Base-by-base conservation (phyloP, 2,329 filamentous ascomycete species). In the Ophiostoma quercus region DNA sequence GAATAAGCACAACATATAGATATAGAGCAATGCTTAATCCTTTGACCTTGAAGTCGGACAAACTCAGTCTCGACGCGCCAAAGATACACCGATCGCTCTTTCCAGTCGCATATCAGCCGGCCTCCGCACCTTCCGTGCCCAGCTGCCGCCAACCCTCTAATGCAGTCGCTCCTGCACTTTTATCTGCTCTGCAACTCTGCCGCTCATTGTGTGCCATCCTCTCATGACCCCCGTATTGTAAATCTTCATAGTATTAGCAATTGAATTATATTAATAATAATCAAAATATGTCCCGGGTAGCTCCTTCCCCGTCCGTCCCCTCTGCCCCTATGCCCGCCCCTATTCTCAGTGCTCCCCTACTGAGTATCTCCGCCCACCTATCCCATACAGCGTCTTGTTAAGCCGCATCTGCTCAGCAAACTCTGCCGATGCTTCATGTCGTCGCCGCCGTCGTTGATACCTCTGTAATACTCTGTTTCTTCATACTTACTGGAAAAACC, bases 61-160 rank as follows among this genome's bases (percentile, higher is more conserved):
- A 41, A 41, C 39, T 14, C 11, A 41, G 39, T 41, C 11, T 41
- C 11, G 11, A 41, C 43, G 14, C n/a, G 43, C 4, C 43, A 51
- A n/a, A 5, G 7, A 22, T 16, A 25, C 51, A 9, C n/a, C 22
- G 51, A 25, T 57, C 51, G n/a, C 51, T 57, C 51, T 29, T 57
- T 57, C 51, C 9, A 11, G 51, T 57, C 7, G 25, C 51, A 25
- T 57, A 57, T 6, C 22, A 22, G 51, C n/a, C 22, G 9, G 51
- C 51, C 16, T 57, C 51, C 51, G 51, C 51, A 57, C 51, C 51
- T 57, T 57, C 51, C 51, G 51, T 11, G 51, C n/a, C 51, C 9
- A 57, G 51, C 51, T 25, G 14, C 3, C 22, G 51, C 51, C 22
- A 57, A 57, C 51, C n/a, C 51, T 29, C n/a, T 4, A 57, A 25